phyloP scores from a whole-genome alignment of 1,284 basidiomycete genomes.

The Papiliotrema fonsecae region DNA sequence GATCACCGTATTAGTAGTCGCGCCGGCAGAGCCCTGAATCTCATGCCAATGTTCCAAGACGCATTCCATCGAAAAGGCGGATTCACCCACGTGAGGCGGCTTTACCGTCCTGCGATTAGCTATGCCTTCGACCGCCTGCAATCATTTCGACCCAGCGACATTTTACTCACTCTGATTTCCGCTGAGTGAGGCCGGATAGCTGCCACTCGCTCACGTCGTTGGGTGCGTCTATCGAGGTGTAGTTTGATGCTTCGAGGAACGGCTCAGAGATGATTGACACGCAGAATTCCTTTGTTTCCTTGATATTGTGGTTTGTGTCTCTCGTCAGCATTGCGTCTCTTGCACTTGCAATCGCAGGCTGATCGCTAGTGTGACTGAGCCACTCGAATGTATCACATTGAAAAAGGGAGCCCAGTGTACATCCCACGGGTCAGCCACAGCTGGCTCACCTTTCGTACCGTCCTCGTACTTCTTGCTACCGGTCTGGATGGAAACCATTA shows the following conservation, averaged over 20 bases:
- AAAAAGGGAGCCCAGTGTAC: too few relatives aligned
- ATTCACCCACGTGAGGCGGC: conserved; percentile 65
- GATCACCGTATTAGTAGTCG: conserved; percentile 56
- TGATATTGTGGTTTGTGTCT: conserved; percentile 66
- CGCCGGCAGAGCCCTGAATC: conserved; percentile 50
- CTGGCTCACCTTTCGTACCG: conserved; percentile 27
- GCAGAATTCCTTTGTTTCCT: conserved; percentile 63
- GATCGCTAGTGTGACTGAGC: too few relatives aligned
- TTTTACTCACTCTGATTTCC: conserved; percentile 56
- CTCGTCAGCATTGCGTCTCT: conserved; percentile 56
- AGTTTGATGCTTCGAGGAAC: conserved; percentile 68
- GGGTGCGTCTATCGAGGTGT: conserved; percentile 63
- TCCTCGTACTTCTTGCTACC: conserved; percentile 27
- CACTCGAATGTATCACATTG: too few relatives aligned
- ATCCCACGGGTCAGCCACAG: background rate
- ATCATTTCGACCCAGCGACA: conserved; percentile 29
- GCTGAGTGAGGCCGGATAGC: conserved; percentile 63
- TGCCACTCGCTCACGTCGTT: conserved; percentile 65
- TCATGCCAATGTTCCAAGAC: conserved; percentile 59
- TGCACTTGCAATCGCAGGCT: background rate
- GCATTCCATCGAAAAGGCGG: conserved; percentile 68
- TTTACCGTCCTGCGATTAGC: conserved; percentile 50
- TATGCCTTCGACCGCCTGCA: conserved; percentile 42
- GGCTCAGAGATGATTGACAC: conserved; percentile 71
- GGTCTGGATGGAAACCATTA: conserved; percentile 58